A percentile compares a stretch with the other conserved stretches of the same genome.
These are phyloP conservation scores for Yarrowia yakushimensis DNA, from an alignment of 805 yeast genomes.

Conservation along the genomic window DNA sequence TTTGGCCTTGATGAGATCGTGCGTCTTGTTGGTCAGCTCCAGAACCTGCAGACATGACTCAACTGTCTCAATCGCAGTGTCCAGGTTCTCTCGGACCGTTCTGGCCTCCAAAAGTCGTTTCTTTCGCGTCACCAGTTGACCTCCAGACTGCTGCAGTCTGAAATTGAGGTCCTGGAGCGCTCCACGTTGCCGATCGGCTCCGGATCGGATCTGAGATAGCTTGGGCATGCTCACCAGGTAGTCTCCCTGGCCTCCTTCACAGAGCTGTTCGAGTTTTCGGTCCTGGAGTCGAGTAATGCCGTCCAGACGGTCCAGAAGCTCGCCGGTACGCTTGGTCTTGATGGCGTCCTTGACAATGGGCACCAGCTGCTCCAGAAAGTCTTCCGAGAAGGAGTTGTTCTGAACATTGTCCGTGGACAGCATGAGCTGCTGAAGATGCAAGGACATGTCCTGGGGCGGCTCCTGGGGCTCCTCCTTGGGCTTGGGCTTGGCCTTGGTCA, in stretches of 20 bases:
- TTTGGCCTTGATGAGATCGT: conserved; percentile 69
- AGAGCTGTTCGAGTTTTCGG: conserved; percentile 55
- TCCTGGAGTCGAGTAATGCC: conserved; percentile 58
- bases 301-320: conserved; percentile 54
- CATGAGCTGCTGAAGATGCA: conserved; percentile 22
- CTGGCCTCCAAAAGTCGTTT: conserved; percentile 56
- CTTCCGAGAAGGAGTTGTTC: conserved; percentile 42
- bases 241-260: conserved; percentile 58
- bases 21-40: conserved; percentile 80
- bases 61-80: conserved; percentile 66
- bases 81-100: conserved; percentile 62
- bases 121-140: conserved; percentile 56
- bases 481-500: neutral
- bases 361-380: conserved; percentile 73
- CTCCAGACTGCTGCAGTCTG: conserved; percentile 61
- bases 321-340: conserved; percentile 50
- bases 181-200: conserved; percentile 54
- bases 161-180: conserved; percentile 56
- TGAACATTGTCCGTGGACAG: conserved; percentile 1
- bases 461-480: neutral
- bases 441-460: conserved; percentile 16
- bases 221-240: conserved; percentile 51
- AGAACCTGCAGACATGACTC: conserved; percentile 73
- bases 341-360: conserved; percentile 69
- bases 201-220: conserved; percentile 57